A percentile compares a stretch with the other conserved stretches of the same genome.
Conservation (phyloP, 176 grass and related monocot genomes). For the Oryza punctata region DNA sequence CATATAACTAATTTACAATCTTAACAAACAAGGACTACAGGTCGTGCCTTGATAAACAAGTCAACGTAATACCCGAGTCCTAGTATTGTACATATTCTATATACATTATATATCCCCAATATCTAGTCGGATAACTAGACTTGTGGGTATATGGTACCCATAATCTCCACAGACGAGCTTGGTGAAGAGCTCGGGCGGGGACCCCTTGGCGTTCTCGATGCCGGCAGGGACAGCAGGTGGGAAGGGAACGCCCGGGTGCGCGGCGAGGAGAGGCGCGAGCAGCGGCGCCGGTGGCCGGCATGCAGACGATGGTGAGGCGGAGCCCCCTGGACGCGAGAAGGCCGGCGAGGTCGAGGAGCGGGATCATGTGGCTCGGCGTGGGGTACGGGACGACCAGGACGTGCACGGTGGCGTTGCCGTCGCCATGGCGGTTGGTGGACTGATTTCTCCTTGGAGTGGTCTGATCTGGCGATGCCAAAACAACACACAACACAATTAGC, state of each 20-base stretch:
- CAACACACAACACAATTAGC: no score
- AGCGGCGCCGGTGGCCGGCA: conserved; percentile 47
- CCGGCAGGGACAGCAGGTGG: conserved; percentile 41
- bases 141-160: no score
- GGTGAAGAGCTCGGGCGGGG: neutral
- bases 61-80: no score
- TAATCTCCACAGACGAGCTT: no score
- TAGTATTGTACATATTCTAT: no score
- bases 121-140: no score
- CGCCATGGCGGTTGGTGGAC: conserved; percentile 20
- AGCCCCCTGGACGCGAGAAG: conserved; percentile 44
- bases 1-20: no score
- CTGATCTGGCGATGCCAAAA: no score
- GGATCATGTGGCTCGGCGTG: conserved; percentile 58
- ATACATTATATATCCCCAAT: no score
- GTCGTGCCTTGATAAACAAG: no score
- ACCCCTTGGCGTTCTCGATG: conserved; percentile 45
- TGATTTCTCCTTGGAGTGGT: neutral
- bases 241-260: conserved; percentile 52
- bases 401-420: conserved; percentile 7
- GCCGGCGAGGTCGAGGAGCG: conserved; percentile 52
- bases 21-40: no score
- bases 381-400: conserved; percentile 63
- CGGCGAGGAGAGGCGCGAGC: conserved; percentile 41
- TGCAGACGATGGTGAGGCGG: conserved; percentile 52